phyloP scores from a whole-genome alignment of 805 yeast genomes.

The Starmerella vaccinii region DNA sequence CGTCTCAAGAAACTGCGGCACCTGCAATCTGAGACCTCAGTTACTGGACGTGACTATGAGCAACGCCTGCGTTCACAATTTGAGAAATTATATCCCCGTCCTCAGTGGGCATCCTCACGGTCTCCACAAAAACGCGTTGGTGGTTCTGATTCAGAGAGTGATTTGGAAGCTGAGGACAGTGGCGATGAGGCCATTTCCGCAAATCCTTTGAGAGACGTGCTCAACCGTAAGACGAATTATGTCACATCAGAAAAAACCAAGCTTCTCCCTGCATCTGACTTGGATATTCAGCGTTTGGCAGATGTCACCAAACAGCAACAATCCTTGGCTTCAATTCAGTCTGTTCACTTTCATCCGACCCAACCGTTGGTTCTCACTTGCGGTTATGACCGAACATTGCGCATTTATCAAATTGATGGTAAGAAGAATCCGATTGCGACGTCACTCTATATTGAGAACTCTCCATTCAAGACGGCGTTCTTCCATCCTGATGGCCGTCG shows the following conservation, averaged over 20 bases:
- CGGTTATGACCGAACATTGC: conserved; percentile 81
- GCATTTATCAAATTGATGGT: conserved; percentile 87
- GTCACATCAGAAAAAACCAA: conserved; percentile 31
- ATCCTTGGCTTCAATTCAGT: conserved; percentile 74
- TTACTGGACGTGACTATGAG: conserved; percentile 53
- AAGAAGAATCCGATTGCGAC: conserved; percentile 70
- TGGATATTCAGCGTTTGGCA: conserved; percentile 71
- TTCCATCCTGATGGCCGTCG: conserved; percentile 46
- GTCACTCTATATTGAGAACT: conserved; percentile 61
- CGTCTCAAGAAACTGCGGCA: conserved; percentile 63
- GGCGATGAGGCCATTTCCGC: conserved; percentile 14
- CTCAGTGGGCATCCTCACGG: conserved; percentile 61
- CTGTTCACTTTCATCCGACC: conserved; percentile 71
- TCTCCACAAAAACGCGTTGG: conserved; percentile 12
- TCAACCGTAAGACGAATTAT: conserved; percentile 28
- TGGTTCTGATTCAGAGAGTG: conserved; percentile 24
- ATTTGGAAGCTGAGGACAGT: conserved; percentile 7
- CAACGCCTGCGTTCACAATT: conserved; percentile 61
- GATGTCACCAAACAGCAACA: conserved; percentile 70
- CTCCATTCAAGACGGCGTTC: conserved; percentile 67
- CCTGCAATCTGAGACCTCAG: conserved; percentile 41
- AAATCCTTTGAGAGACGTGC: conserved; percentile 30
- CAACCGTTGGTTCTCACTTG: conserved; percentile 80
- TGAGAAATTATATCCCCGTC: conserved; percentile 65
- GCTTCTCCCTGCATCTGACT: conserved; percentile 54